Evolutionary conservation across 345 rosid genomes (phyloP).

Genomic region (Theobroma cacao): DNA sequence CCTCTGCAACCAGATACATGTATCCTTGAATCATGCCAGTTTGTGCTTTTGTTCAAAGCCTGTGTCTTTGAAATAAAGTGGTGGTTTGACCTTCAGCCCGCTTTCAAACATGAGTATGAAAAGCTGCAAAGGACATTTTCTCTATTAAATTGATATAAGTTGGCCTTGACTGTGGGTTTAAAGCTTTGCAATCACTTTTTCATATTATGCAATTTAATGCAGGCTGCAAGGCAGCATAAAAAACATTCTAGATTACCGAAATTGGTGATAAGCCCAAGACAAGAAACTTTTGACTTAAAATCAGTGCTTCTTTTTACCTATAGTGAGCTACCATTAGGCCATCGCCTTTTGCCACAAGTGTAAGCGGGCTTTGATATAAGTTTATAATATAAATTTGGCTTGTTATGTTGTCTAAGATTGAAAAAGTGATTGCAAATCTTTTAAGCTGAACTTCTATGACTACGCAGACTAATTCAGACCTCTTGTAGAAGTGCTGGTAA

Average conservation of each 20-base stretch:
- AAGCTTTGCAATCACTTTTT: not conserved
- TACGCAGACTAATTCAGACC: not conserved
- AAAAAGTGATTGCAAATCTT: not conserved
- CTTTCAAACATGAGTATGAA: not conserved
- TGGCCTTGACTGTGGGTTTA: not conserved
- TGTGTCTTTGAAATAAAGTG: constrained; percentile 3
- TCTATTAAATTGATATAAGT: not conserved
- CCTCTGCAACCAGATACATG: constrained; percentile 48
- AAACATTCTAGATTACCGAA: not conserved
- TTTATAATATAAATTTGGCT: not conserved
- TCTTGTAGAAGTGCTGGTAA: not conserved
- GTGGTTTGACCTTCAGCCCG: not conserved
- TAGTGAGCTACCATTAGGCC: not conserved
- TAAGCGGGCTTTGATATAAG: not conserved
- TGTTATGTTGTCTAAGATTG: not conserved
- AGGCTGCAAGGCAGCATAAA: not conserved
- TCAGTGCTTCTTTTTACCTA: not conserved
- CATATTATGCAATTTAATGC: not conserved
- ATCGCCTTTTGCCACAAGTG: not conserved
- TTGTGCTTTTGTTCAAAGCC: constrained; percentile 12
- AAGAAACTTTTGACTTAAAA: not conserved
- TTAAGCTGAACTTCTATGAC: not conserved
- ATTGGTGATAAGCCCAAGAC: not conserved
- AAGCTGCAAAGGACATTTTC: not conserved
- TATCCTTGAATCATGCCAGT: constrained; percentile 52